phyloP scores from a whole-genome alignment of 768 basidiomycete species.

The Neoboletus magnificus region DNA sequence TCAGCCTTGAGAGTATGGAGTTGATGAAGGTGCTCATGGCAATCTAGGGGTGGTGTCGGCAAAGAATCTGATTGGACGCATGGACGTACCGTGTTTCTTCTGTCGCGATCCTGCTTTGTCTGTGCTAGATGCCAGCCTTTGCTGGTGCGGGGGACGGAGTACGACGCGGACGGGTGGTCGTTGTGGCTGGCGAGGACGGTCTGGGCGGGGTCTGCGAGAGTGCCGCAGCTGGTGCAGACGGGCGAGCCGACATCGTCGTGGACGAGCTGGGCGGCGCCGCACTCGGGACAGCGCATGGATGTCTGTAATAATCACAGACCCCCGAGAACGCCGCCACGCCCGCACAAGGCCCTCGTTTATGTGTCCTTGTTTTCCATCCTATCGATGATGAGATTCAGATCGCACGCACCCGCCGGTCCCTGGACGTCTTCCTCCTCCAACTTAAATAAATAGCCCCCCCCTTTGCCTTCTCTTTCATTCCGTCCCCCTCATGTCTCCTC shows the following conservation, averaged over 20 bases:
- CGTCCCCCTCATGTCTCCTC: conserved; percentile 48
- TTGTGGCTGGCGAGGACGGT: conserved; percentile 51
- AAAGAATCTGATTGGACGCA: conserved; percentile 12
- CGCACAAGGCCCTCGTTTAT: too few species aligned
- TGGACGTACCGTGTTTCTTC: conserved; percentile 55
- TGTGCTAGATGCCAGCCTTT: conserved; percentile 62
- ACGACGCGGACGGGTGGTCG: conserved; percentile 33
- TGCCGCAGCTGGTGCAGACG: conserved; percentile 70
- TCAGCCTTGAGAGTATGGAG: conserved; percentile 56
- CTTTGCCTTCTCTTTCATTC: conserved; percentile 15
- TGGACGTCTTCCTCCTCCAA: neutral
- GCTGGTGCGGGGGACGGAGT: conserved; percentile 48
- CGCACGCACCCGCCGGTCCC: conserved; percentile 3
- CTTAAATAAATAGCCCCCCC: conserved; percentile 33
- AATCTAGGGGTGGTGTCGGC: conserved; percentile 39
- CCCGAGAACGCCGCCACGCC: too few species aligned
- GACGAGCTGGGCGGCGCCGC: conserved; percentile 50
- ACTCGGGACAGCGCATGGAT: conserved; percentile 44
- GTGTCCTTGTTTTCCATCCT: too few species aligned
- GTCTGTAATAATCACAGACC: too few species aligned
- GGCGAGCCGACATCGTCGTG: conserved; percentile 56
- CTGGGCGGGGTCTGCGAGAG: conserved; percentile 62
- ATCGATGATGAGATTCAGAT: neutral
- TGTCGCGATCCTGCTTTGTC: conserved; percentile 60
- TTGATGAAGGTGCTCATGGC: conserved; percentile 63